A percentile compares a stretch with the other conserved stretches of the same genome.
phyloP scores from a whole-genome alignment of 2,329 filamentous ascomycete genomes.

The Neonectria magnoliae region DNA sequence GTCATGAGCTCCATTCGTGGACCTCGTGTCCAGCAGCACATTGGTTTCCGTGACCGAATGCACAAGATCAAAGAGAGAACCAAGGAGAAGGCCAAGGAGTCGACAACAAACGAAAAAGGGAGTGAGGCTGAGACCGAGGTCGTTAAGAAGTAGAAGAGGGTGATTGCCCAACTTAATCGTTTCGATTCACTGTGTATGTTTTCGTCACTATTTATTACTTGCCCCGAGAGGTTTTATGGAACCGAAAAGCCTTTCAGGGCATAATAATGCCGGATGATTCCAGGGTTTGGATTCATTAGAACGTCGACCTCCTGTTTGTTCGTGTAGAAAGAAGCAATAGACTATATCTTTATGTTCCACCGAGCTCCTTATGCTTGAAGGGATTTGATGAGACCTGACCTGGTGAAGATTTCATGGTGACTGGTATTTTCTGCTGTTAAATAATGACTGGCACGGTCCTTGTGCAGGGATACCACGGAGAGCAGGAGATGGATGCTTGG shows the following conservation, averaged over 20 bases:
- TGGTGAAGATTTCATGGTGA: neutral
- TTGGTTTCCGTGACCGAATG: constrained; percentile 44
- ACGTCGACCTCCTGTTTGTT: neutral
- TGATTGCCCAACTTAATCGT: neutral
- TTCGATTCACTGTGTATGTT: neutral
- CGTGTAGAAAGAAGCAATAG: neutral
- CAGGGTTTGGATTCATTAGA: neutral
- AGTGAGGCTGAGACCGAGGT: constrained; percentile 20
- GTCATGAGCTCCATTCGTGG: constrained; percentile 46
- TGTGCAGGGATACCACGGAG: neutral
- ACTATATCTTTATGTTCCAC: neutral
- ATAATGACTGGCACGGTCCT: neutral
- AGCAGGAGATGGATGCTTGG: neutral
- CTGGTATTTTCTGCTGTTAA: neutral
- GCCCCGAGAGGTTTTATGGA: neutral
- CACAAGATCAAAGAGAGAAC: constrained; percentile 42
- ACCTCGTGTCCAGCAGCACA: constrained; percentile 43
- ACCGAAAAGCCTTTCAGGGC: neutral
- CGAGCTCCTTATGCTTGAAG: neutral
- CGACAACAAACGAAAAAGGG: neutral
- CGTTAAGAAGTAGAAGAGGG: constrained; percentile 21
- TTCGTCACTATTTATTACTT: neutral
- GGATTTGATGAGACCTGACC: too few species aligned
- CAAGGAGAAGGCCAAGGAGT: constrained; percentile 30
- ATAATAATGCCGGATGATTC: neutral